A percentile compares a stretch with the other conserved stretches of the same genome.
phyloP scores from a whole-genome alignment of 2,329 filamentous ascomycete genomes.

The Ciborinia camelliae region DNA sequence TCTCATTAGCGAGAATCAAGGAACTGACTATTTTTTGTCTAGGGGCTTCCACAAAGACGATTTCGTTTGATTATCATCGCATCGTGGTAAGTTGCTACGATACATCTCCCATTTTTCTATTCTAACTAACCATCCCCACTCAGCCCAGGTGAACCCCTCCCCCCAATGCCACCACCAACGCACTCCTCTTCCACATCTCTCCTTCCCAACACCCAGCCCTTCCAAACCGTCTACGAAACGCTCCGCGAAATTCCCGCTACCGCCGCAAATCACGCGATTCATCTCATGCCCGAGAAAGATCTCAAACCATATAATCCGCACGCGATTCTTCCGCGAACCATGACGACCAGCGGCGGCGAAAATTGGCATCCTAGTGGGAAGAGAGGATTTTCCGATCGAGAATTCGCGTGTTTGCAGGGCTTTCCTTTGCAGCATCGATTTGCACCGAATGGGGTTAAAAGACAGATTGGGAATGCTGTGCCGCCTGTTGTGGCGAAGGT shows the following conservation, averaged over 20 bases:
- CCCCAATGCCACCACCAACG: constrained; percentile 60
- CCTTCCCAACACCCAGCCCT: constrained; percentile 35
- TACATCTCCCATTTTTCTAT: not conserved
- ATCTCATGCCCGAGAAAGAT: constrained; percentile 14
- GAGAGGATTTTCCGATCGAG: constrained; percentile 59
- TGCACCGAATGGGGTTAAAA: constrained; percentile 43
- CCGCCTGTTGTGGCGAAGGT: constrained; percentile 56
- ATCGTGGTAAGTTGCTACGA: constrained; percentile 37
- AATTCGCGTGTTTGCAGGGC: constrained; percentile 66
- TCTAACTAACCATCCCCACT: constrained; percentile 8
- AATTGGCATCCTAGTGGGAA: constrained; percentile 64
- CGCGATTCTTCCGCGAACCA: constrained; percentile 50
- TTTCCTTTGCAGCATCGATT: constrained; percentile 65
- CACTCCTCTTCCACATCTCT: constrained; percentile 45
- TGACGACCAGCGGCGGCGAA: constrained; percentile 61
- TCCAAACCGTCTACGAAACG: constrained; percentile 44
- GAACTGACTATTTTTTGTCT: not conserved
- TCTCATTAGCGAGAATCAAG: not conserved
- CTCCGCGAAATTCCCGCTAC: constrained; percentile 30
- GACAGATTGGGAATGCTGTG: constrained; percentile 78
- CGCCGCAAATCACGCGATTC: constrained; percentile 41
- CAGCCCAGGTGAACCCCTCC: constrained; percentile 68
- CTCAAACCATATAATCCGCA: constrained; percentile 45
- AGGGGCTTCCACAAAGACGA: constrained; percentile 30
- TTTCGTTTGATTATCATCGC: constrained; percentile 55